Evolutionary conservation across 805 yeast genomes (phyloP).

Genomic region (Pichia cabralensis): DNA sequence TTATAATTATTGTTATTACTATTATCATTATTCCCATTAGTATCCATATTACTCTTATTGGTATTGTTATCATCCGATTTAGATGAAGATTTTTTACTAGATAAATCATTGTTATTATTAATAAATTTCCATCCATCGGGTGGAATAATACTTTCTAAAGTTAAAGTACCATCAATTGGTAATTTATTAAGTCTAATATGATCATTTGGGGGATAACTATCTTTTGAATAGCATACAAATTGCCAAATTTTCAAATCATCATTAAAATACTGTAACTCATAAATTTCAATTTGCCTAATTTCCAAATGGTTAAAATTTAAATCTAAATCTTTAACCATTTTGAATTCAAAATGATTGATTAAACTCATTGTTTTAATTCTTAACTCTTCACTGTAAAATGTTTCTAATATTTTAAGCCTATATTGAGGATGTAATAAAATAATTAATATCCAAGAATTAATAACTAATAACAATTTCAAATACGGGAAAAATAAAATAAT

Average conservation of each 20-base stretch:
- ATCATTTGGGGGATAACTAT: slow-evolving; percentile 43
- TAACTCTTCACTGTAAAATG: slow-evolving; percentile 54
- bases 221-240: slow-evolving; percentile 45
- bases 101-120: slow-evolving; percentile 2
- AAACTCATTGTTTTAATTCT: slow-evolving; percentile 38
- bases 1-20: not conserved
- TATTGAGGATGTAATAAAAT: slow-evolving; percentile 44
- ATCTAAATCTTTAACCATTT: slow-evolving; percentile 30
- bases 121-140: slow-evolving; percentile 52
- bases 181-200: slow-evolving; percentile 25
- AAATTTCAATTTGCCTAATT: slow-evolving; percentile 49
- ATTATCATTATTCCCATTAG: not conserved
- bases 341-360: slow-evolving; percentile 40
- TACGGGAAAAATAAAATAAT: slow-evolving; percentile 17
- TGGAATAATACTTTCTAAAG: slow-evolving; percentile 36
- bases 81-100: too few relatives aligned
- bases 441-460: slow-evolving; percentile 39
- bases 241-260: slow-evolving; percentile 49
- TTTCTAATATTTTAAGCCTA: slow-evolving; percentile 36
- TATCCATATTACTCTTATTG: too few relatives aligned
- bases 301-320: slow-evolving; percentile 25
- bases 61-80: too few relatives aligned
- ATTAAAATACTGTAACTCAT: slow-evolving; percentile 52
- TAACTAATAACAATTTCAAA: slow-evolving; percentile 26
- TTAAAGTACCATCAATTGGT: slow-evolving; percentile 20